Evolutionary conservation across 805 yeast genomes (phyloP), one percentile per base, ranked within the genome.

Genomic region (Yarrowia porcina): DNA sequence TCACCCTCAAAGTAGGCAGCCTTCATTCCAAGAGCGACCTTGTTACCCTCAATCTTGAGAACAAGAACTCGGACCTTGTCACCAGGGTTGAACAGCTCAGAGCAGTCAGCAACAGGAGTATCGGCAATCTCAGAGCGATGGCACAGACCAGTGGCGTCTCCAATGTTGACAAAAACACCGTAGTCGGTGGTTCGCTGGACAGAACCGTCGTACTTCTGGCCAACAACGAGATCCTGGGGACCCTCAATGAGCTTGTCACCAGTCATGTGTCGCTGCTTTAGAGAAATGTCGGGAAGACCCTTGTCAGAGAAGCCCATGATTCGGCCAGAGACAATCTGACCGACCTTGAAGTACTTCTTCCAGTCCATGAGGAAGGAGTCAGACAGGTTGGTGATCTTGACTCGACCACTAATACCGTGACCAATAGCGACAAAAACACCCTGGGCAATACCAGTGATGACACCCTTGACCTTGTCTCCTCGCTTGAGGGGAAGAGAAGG

Each of bases 51-150:
- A 32, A 87, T 78, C 30, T 79, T 81, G 68, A 92, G 77, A 38
- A 93, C 80, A 76, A 87, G 88, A 35, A 90, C 96, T 76, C 90
- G 90, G 45, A 93, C 97, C 66, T 87, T 81, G 72, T 93, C 98
- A 67, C 98, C 98, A 69, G 84, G 89, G 62, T 88, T 87, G 74
- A 93, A 93, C 64, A 93, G 79, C 13, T 84, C 78, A 45, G 78
- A 71, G 27, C 88, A 74, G 69, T 90, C 84, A 39, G 80, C 81
- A 33, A 81, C 74, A 35, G 84, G 79, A 10, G 75, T 72, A 63
- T 84, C 85, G 32, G 97, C 86, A 64, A 93, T 86, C 74, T 93
- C 88, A 39, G 92, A 81, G 64, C 82, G 86, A 72, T 93, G 97
- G 68, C 97, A 91, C 67, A 93, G 81, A 64, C 98, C 99, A 69